phyloP scores from a whole-genome alignment of 2,329 filamentous ascomycete genomes.

The Fusarium staphyleae region DNA sequence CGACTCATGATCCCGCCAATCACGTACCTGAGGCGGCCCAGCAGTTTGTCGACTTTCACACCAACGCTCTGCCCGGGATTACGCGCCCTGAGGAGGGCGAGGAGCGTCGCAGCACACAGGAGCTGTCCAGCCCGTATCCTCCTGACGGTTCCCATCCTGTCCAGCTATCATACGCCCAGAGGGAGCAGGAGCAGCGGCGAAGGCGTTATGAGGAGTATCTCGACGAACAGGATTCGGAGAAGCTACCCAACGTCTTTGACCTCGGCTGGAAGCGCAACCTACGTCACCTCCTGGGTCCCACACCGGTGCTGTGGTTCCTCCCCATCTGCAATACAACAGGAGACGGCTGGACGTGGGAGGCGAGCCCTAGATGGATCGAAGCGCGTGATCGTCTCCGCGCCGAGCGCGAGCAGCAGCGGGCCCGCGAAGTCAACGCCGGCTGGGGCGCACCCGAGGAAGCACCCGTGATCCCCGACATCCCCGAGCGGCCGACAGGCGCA shows the following conservation, averaged over 20 bases:
- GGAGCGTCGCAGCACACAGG: slow-evolving; percentile 51
- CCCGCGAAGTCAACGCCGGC: slow-evolving; percentile 70
- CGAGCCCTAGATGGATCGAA: slow-evolving; percentile 78
- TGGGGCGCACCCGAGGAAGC: slow-evolving; percentile 60
- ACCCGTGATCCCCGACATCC: slow-evolving; percentile 35
- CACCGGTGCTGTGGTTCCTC: slow-evolving; percentile 75
- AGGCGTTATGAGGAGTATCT: slow-evolving; percentile 75
- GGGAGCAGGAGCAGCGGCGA: slow-evolving; percentile 62
- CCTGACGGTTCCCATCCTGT: slow-evolving; percentile 48
- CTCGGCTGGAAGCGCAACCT: slow-evolving; percentile 85
- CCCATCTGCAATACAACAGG: slow-evolving; percentile 87
- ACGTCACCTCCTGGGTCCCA: slow-evolving; percentile 79
- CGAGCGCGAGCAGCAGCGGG: slow-evolving; percentile 66
- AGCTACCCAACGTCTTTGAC: slow-evolving; percentile 92
- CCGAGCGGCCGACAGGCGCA: slow-evolving; percentile 38
- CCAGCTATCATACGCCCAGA: slow-evolving; percentile 61
- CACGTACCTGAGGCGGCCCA: slow-evolving; percentile 64
- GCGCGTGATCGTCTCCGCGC: slow-evolving; percentile 68
- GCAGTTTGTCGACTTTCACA: slow-evolving; percentile 80
- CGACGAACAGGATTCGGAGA: slow-evolving; percentile 86
- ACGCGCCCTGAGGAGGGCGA: slow-evolving; percentile 85
- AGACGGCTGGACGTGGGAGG: slow-evolving; percentile 94
- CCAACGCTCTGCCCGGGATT: slow-evolving; percentile 80
- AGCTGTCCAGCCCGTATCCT: slow-evolving; percentile 37
- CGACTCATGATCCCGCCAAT: slow-evolving; percentile 62